Percentiles rank a stretch among this genome's conserved stretches.
Evolutionary conservation across 768 basidiomycete species (phyloP).

Genomic region (Tulasnella sp.): DNA sequence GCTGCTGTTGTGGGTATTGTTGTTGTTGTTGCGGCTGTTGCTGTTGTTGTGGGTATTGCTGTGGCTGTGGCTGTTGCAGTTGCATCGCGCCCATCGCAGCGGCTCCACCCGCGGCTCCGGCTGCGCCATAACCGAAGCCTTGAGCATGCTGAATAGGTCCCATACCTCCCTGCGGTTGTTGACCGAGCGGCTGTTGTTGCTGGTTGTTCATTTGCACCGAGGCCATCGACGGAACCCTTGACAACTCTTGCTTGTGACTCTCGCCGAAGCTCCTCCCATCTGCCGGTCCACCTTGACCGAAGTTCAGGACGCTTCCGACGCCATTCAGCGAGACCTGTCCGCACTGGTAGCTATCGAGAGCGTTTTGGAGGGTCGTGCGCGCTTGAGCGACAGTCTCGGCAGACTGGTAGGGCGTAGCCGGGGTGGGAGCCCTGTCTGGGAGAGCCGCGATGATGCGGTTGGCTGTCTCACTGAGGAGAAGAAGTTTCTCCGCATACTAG

Average conservation of each 20-base stretch:
- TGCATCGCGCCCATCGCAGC: too few species aligned
- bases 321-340: constrained; percentile 47
- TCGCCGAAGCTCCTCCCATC: constrained; percentile 78
- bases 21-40: constrained; percentile 8
- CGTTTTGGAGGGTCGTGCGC: constrained; percentile 65
- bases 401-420: constrained; percentile 47
- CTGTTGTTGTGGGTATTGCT: constrained; percentile 28
- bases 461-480: constrained; percentile 62
- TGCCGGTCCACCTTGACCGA: constrained; percentile 31
- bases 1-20: neutral
- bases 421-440: constrained; percentile 56
- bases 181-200: too few species aligned
- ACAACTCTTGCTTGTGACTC: constrained; percentile 67
- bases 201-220: constrained; percentile 20
- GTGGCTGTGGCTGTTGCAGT: constrained; percentile 6
- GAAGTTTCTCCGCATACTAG: constrained; percentile 73
- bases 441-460: constrained; percentile 50
- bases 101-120: too few species aligned
- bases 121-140: neutral
- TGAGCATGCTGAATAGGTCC: neutral
- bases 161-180: constrained; percentile 21
- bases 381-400: constrained; percentile 52
- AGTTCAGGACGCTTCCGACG: constrained; percentile 28
- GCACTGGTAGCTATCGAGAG: constrained; percentile 66
- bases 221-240: constrained; percentile 34